Evolutionary conservation across 345 rosid genomes (phyloP), one percentile per base, ranked within the genome.

Genomic region (Salix dunnii): DNA sequence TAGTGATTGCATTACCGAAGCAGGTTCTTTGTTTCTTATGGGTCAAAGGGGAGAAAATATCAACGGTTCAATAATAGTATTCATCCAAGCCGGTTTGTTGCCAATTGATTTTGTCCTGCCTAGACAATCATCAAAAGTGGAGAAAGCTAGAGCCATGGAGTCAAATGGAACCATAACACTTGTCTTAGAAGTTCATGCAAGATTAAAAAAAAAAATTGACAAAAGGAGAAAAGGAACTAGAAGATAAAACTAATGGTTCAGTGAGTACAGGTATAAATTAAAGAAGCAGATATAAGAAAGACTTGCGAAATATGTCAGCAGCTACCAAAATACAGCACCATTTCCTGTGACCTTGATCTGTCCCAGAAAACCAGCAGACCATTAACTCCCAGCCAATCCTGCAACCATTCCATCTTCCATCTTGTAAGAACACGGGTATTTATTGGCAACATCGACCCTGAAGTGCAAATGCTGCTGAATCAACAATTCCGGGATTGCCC

Each of bases 401-500:
- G 36, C 43, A 70, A 23, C 33, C 13, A 13, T 23, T 20, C 6
- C 70, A 66, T 18, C 33, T 65, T 82, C 73, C 43, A 64, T 74
- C 63, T 55, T 63, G 2, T 16, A 51, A 72, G 76, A 71, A 55
- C 46, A 11, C 27, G 67, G 7, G 9, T 3, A 23, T 40, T 40
- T 40, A 49, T 84, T 76, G 79, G 74, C 85, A 82, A 66, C 84
- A 86, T 68, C 87, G 85, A 70, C 85, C 86, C 70, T 83, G 79
- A 82, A 90, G 83, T 27, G 85, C 64, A 87, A 92, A 94, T 72
- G 88, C 71, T 46, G 88, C 74, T 74, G 67, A 55, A 81, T 84
- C 90, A 33, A 90, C 89, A 48, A 77, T 70, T 11, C 80, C 74
- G 72, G 91, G 82, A 68, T 86, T 91, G 77, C 90, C 87, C 76